Evolutionary conservation across 1,139 yeast species (phyloP), one percentile per base, ranked within the genome.

Genomic region (Candida albicans): DNA sequence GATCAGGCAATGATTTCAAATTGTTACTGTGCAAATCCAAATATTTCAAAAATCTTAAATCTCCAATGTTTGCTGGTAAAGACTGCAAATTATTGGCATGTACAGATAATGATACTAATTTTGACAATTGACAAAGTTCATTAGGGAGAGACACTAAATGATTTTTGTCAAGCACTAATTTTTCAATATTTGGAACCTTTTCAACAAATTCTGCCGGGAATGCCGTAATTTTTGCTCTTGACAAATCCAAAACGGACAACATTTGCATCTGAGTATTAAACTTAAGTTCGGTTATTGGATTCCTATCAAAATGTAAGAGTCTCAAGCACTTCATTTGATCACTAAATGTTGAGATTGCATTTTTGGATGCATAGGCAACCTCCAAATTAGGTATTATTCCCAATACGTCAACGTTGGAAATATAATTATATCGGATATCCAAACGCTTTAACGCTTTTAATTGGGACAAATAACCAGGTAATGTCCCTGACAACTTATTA

Each of bases 21-120:
- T 90, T 91, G 63, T 95, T 95, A 40, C 88, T 79, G 62, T 93
- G 98, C 40, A 90, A 67, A 62, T 95, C 98, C 50, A 95, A 70
- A 45, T 77, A 73, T 53, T 80, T 84, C 49, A 93, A 71, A 28
- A 79, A 76, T 3, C 70, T 65, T 45, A 93, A 71, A 12, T 74
- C 60, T 1, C 89, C 84, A 34, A 93, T 77, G 13, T 81, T 77
- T 2, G 72, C 60, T 0, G 99, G 97, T n/a, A 95, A 59, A 0
- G 75, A 63, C 48, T 86, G 86, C 45, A 93, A 66, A 54, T 87
- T 87, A 58, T 95, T 95, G 41, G 84, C 82, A 45, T 79, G 84
- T 5, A 85, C 73, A 5, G 96, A 87, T 37, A 93, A 68, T 49
- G 80, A 80, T 2, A 81, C 76, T 53, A 93, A 68, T 46, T 74